Evolutionary conservation across 441 rosid genomes (phyloP).

Genomic region (Corymbia calophylla): DNA sequence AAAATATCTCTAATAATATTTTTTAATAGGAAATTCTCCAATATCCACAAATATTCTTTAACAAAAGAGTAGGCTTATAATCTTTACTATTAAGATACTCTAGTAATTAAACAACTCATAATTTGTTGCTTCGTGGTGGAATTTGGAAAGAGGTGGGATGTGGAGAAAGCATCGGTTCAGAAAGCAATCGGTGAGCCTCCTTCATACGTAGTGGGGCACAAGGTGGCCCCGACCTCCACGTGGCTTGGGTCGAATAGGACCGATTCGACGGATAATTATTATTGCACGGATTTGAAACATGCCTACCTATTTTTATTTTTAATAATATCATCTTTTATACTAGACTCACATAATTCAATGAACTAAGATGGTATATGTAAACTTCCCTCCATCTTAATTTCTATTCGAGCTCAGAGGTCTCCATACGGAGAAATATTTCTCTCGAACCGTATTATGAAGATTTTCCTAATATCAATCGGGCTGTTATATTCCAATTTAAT

Average conservation of each 20-base stretch:
- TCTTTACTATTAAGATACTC: not conserved
- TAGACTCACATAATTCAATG: not conserved
- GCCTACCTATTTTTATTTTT: not conserved
- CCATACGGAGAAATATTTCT: not conserved
- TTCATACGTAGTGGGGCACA: not conserved
- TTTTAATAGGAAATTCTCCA: rapidly evolving
- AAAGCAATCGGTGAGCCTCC: not conserved
- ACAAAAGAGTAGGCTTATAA: not conserved
- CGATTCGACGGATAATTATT: not conserved
- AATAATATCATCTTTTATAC: not conserved
- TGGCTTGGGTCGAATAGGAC: not conserved
- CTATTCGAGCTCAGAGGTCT: not conserved
- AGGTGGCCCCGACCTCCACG: not conserved
- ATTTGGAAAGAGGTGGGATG: not conserved
- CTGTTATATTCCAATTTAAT: not conserved
- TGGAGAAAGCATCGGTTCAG: not conserved
- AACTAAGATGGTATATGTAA: not conserved
- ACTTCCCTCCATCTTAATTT: not conserved
- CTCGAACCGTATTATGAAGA: not conserved
- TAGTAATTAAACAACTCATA: not conserved
- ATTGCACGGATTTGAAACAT: not conserved
- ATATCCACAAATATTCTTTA: not conserved
- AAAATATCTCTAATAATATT: not conserved
- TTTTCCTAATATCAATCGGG: not conserved
- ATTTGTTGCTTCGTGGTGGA: not conserved